These are phyloP conservation scores for Coprinopsis strossmayeri DNA, from an alignment of 768 basidiomycete genomes.

Conservation along the genomic window DNA sequence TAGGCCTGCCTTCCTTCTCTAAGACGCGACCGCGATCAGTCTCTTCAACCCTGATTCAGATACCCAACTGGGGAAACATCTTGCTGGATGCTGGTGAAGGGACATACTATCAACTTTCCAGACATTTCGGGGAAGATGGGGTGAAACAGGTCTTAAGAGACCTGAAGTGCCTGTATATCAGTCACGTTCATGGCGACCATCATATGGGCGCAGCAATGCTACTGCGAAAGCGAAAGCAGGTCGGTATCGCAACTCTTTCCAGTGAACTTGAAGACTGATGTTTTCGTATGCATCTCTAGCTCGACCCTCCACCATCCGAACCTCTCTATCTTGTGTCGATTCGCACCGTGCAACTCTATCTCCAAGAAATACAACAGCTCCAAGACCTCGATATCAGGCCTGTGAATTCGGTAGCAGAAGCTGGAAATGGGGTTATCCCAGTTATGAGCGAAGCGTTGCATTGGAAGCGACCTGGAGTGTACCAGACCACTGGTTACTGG, in stretches of 20 bases:
- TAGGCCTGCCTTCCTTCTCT: not conserved
- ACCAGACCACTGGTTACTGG: constrained; percentile 35
- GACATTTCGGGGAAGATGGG: constrained; percentile 59
- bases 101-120: constrained; percentile 81
- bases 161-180: constrained; percentile 76
- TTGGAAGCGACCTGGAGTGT: constrained; percentile 31
- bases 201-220: constrained; percentile 78
- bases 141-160: constrained; percentile 60
- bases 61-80: constrained; percentile 67
- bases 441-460: constrained; percentile 53
- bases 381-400: constrained; percentile 61
- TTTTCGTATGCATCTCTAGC: constrained; percentile 29
- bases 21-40: constrained; percentile 40
- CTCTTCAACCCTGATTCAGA: constrained; percentile 68
- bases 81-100: constrained; percentile 92
- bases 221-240: constrained; percentile 62
- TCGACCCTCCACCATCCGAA: constrained; percentile 50
- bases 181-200: constrained; percentile 91
- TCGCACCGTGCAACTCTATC: constrained; percentile 51
- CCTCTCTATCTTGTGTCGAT: constrained; percentile 71
- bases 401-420: constrained; percentile 10
- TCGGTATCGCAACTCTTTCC: constrained; percentile 20
- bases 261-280: not conserved
- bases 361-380: constrained; percentile 66
- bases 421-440: constrained; percentile 45